Evolutionary conservation across 2,329 filamentous ascomycete genomes (phyloP), one percentile per base, ranked within the genome.

Genomic region (Penicillium italicum): DNA sequence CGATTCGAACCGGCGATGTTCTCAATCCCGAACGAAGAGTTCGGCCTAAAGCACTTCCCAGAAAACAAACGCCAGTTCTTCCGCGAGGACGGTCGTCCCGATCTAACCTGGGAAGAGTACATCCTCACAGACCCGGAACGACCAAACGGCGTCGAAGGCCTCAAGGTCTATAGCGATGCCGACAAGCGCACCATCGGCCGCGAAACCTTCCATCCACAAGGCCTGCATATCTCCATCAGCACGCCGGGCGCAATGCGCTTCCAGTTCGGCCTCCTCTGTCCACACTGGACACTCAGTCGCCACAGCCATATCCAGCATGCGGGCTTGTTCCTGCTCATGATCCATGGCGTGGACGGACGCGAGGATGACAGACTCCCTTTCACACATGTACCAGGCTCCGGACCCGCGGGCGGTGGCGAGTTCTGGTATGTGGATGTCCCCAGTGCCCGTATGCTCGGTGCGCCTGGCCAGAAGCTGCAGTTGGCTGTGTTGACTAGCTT

Each of bases 41-140:
- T 99, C 67, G 91, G 91, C 0, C 74, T 84, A 18, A 83, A 81
- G 20, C 94, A 99, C 69, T 97, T 88, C 72, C 93, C 94, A 0
- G 69, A 76, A 4, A 82, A 96, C 57, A 72, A 78, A 16, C 73
- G 74, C 16, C 79, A 90, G 56, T 92, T 95, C 69, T 93, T 88
- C 76, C 85, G 90, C 37, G 79, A 79, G 14, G 90, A 96, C 65
- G 88, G 90, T 1, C 78, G 85, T 10, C 62, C 70, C 3, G 72
- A 78, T 4, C 76, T 86, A 5, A 80, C 79, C 0, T 97, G 91
- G 90, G 89, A 92, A 62, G 88, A 95, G 65, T 97, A 96, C 69
- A 84, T 88, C 53, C 72, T 85, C 18, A 88, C 87, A 4, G 81
- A 83, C 40, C 74, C 79, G 1, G 74, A 76, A n/a, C 74, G 70